Evolutionary conservation across 192 early-diverging fungal genomes (phyloP).

Genomic region (Thamnidium elegans): DNA sequence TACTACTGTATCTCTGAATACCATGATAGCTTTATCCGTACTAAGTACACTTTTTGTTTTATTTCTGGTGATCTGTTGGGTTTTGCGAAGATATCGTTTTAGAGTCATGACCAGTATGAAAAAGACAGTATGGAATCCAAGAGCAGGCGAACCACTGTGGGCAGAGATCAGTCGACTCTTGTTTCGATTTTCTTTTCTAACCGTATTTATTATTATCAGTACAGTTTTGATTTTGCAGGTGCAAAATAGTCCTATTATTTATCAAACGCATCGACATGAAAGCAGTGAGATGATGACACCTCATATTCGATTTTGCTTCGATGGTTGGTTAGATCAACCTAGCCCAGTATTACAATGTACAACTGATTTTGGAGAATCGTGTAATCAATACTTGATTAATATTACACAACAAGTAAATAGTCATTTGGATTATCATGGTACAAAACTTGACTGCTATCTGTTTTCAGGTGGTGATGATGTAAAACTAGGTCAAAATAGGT

Average conservation of each 20-base stretch:
- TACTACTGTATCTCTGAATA: too few relatives aligned
- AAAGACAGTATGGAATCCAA: constrained; percentile 11
- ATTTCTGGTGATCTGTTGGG: neutral
- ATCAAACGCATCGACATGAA: constrained; percentile 17
- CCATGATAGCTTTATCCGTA: too few relatives aligned
- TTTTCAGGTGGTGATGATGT: neutral
- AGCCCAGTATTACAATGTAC: constrained; percentile 18
- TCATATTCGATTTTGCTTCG: constrained; percentile 25
- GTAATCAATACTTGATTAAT: constrained; percentile 13
- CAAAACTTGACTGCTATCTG: constrained; percentile 9
- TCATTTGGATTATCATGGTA: constrained; percentile 14
- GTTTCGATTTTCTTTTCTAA: constrained; percentile 17
- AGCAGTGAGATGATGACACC: neutral
- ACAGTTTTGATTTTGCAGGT: constrained; percentile 15
- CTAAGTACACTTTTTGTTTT: neutral
- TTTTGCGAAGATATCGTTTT: neutral
- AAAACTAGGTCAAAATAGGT: constrained; percentile 6
- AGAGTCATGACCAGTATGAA: neutral
- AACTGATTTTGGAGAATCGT: constrained; percentile 23
- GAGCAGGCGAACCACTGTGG: constrained; percentile 21
- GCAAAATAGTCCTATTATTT: constrained; percentile 16
- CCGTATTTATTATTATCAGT: constrained; percentile 7
- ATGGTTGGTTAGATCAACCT: constrained; percentile 14
- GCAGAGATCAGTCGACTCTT: constrained; percentile 20
- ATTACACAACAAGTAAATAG: constrained; percentile 17